phyloP scores from a whole-genome alignment of 2,329 filamentous ascomycete genomes.

The Proliferodiscus dingleyae region DNA sequence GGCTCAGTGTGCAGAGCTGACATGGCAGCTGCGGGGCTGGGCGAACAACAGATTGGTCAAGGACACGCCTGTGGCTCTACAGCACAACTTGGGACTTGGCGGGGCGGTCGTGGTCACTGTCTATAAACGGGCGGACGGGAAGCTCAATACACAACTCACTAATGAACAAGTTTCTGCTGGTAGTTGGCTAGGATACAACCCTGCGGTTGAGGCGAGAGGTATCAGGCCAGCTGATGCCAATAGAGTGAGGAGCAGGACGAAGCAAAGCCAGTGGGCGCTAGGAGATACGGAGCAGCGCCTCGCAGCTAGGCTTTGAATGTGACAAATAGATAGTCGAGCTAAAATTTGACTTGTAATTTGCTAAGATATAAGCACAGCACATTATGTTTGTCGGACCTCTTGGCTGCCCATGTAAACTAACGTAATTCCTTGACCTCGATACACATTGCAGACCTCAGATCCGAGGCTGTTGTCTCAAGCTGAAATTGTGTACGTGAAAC shows the following conservation, averaged over 20 bases:
- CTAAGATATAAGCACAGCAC: no score
- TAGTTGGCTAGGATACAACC: slow-evolving; percentile 81
- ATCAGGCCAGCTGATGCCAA: slow-evolving; percentile 74
- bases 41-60: slow-evolving; percentile 78
- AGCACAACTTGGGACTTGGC: slow-evolving; percentile 90
- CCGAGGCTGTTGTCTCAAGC: no score
- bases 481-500: no score
- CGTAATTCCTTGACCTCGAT: no score
- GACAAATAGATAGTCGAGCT: no score
- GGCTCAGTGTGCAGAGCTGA: slow-evolving; percentile 89
- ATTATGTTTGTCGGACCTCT: no score
- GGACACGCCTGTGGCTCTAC: slow-evolving; percentile 68
- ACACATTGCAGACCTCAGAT: no score
- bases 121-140: slow-evolving; percentile 78
- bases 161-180: slow-evolving; percentile 59
- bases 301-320: slow-evolving; percentile 62
- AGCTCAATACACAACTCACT: slow-evolving; percentile 57
- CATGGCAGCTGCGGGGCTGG: slow-evolving; percentile 95
- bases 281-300: slow-evolving; percentile 71
- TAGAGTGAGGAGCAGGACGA: slow-evolving; percentile 64
- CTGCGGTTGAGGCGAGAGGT: slow-evolving; percentile 81
- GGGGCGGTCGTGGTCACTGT: slow-evolving; percentile 88
- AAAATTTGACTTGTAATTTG: no score
- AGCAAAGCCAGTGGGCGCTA: slow-evolving; percentile 68
- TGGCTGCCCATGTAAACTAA: no score